Conservation (phyloP, 352 stramenopile species). For the Phytophthora cryptogea region DNA sequence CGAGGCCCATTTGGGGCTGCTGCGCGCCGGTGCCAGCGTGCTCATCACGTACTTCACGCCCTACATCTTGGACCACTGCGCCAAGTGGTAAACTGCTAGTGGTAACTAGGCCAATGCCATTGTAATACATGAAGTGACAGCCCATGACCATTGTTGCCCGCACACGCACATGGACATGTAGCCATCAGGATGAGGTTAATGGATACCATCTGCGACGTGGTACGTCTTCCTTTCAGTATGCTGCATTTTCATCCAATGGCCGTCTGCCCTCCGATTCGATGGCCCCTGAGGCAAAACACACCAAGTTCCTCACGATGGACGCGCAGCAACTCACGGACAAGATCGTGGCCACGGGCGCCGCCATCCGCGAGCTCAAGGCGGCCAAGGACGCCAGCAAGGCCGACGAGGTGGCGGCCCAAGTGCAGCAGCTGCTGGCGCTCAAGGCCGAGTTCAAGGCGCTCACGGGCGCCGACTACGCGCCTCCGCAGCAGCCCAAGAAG, state of each 20-base stretch:
- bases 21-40: conserved; percentile 95
- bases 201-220: conserved; percentile 21
- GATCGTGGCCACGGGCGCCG: conserved; percentile 74
- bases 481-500: conserved; percentile 47
- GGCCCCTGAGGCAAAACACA: conserved; percentile 1
- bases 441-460: conserved; percentile 82
- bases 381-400: conserved; percentile 64
- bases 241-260: conserved; percentile 36
- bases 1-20: conserved; percentile 77
- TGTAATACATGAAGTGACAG: conserved; percentile 13
- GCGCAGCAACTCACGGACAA: conserved; percentile 48
- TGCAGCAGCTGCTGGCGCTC: conserved; percentile 67
- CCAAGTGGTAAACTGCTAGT: conserved; percentile 62
- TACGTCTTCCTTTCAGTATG: conserved; percentile 4
- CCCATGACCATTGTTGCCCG: neutral
- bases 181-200: neutral
- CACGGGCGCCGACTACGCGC: conserved; percentile 74
- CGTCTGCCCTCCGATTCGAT: conserved; percentile 12
- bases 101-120: no score
- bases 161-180: neutral
- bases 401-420: conserved; percentile 46
- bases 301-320: conserved; percentile 21
- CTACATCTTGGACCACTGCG: conserved; percentile 85
- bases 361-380: conserved; percentile 85
- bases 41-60: conserved; percentile 99